Evolutionary conservation across 352 stramenopile species (phyloP).

Genomic region (Globisporangium alternatum): DNA sequence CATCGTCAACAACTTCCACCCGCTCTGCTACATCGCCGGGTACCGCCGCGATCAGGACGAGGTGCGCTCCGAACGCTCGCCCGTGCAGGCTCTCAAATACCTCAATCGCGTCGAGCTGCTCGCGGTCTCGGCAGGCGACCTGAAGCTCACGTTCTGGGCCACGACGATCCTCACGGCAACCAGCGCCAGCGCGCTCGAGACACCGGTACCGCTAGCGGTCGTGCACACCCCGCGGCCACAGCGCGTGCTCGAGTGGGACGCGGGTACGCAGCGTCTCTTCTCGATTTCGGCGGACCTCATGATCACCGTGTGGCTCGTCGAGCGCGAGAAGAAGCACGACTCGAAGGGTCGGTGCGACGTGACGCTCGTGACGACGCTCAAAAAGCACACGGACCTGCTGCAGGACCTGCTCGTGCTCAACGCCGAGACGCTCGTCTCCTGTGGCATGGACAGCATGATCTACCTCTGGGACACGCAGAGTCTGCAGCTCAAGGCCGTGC

Average conservation of each 20-base stretch:
- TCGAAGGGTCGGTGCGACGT: conserved; percentile 49
- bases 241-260: conserved; percentile 71
- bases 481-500: conserved; percentile 40
- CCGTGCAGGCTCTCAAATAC: conserved; percentile 73
- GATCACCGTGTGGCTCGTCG: conserved; percentile 65
- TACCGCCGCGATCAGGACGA: conserved; percentile 79
- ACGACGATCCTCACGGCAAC: conserved; percentile 55
- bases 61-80: conserved; percentile 68
- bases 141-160: conserved; percentile 81
- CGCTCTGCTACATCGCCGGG: conserved; percentile 58
- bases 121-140: conserved; percentile 63
- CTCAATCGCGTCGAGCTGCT: conserved; percentile 55
- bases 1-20: conserved; percentile 71
- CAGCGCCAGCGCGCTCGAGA: conserved; percentile 63
- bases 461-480: conserved; percentile 65
- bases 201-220: conserved; percentile 53
- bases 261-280: conserved; percentile 47
- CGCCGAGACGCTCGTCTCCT: conserved; percentile 60
- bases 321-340: conserved; percentile 33
- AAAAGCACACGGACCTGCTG: conserved; percentile 67
- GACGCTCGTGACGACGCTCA: conserved; percentile 46
- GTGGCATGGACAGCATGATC: conserved; percentile 76
- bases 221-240: conserved; percentile 65
- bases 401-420: conserved; percentile 78
- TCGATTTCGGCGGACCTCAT: conserved; percentile 70